A percentile compares a stretch with the other conserved stretches of the same genome.
Evolutionary conservation across 176 grass and related monocot genomes (phyloP).

Genomic region (Panicum miliaceum): DNA sequence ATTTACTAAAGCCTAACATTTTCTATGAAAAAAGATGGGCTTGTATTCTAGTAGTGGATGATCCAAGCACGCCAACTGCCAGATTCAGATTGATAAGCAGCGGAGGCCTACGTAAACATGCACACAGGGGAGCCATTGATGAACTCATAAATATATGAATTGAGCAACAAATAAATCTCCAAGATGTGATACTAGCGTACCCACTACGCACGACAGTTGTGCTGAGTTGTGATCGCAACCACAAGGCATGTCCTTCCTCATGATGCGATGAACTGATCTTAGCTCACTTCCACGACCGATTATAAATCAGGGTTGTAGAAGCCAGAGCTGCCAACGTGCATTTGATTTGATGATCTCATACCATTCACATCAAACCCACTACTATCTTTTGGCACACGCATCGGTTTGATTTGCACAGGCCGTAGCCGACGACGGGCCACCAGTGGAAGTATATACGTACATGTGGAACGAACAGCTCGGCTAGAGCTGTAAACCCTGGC

Average conservation of each 20-base stretch:
- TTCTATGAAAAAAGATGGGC: neutral
- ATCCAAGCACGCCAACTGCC: neutral
- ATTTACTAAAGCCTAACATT: neutral
- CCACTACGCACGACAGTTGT: slow-evolving; percentile 40
- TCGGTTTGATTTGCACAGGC: neutral
- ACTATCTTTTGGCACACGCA: too few relatives aligned
- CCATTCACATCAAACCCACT: neutral
- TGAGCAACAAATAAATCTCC: slow-evolving; percentile 53
- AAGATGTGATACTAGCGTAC: slow-evolving; percentile 46
- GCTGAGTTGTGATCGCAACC: slow-evolving; percentile 47
- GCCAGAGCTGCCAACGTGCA: too few relatives aligned
- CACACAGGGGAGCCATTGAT: slow-evolving; percentile 34
- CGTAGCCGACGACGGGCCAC: neutral
- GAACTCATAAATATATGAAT: slow-evolving; percentile 42
- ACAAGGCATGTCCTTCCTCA: neutral
- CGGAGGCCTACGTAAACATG: neutral
- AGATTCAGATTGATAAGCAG: neutral
- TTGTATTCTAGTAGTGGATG: neutral
- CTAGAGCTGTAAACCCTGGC: slow-evolving; percentile 38
- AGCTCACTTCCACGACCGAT: too few relatives aligned
- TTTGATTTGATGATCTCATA: neutral
- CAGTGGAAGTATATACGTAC: too few relatives aligned
- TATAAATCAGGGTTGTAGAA: too few relatives aligned
- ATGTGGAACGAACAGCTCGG: slow-evolving; percentile 40
- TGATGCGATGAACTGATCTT: neutral